These are phyloP conservation scores for Ajuga chamaepitys DNA, from an alignment of 257 asterid species.

Conservation along the genomic window DNA sequence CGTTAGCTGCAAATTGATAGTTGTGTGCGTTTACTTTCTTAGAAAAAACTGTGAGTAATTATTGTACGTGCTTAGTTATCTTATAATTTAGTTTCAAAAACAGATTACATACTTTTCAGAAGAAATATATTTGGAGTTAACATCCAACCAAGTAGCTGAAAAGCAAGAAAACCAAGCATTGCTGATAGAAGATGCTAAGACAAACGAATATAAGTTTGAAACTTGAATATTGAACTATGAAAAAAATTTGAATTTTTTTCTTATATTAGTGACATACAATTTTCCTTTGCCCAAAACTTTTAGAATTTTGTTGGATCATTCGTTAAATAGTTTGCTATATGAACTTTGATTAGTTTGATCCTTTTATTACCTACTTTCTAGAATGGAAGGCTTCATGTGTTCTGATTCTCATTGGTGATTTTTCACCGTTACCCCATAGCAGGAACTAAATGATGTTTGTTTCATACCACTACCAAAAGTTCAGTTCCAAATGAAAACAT, in stretches of 20 bases:
- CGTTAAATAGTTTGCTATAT: neutral
- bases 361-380: neutral
- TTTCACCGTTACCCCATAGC: no score
- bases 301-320: neutral
- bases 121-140: neutral
- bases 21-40: neutral
- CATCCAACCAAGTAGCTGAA: neutral
- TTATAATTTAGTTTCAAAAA: neutral
- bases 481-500: no score
- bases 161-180: neutral
- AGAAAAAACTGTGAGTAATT: neutral
- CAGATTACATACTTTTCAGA: neutral
- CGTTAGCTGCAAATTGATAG: neutral
- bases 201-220: neutral
- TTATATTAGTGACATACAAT: no score
- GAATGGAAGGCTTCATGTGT: neutral
- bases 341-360: neutral
- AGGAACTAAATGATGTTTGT: no score
- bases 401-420: neutral
- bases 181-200: neutral
- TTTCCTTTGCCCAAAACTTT: neutral
- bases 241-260: neutral
- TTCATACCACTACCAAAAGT: no score
- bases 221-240: neutral
- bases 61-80: neutral